Evolutionary conservation across 2,329 filamentous ascomycete genomes (phyloP), one percentile per base, ranked within the genome.

Genomic region (Alternaria incomplexa): DNA sequence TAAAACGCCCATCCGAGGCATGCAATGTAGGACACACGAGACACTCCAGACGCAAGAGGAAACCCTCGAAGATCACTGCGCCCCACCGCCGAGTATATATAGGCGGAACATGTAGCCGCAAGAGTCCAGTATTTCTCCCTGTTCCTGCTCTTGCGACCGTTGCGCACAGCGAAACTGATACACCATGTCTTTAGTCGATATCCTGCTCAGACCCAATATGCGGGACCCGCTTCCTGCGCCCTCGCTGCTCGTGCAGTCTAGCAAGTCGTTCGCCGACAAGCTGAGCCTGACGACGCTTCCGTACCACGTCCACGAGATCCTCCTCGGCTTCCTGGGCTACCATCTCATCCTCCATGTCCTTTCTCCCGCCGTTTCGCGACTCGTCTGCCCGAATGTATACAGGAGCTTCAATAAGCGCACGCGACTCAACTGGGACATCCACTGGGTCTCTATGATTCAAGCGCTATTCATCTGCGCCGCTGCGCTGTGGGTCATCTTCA

Each of bases 381-480:
- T 83, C 51, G 73, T 93, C 51, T 88, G 90, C 65, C 88, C 90
- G 11, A 75, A 84, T 44, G 83, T 86, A 64, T 96, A 96, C 80
- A 79, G 82, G 55, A 80, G 81, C 56, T 85, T 92, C 68, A 86
- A 89, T 53, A 82, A 82, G 45, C 85, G 86, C 62, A 92, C 90
- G 66, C 86, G 85, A 75, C 83, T 93, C 69, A 96, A 91, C 83
- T 95, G 93, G 92, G 88, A 96, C 77, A 89, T 93, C n/a, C 93
- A 95, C 78, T 90, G 94, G 65, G 92, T 95, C 22, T 93, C 91
- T 44, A 86, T 96, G 74, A 83, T 92, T 53, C 93, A 96, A 83
- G 90, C 89, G 71, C 81, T 86, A 28, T 83, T 93, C 65, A 92
- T 96, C 81, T 92, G 90, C 77, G 77, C 71, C 58, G 82, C 93